phyloP scores from a whole-genome alignment of 2,329 filamentous ascomycete genomes.

The Aspergillus luchuensis region DNA sequence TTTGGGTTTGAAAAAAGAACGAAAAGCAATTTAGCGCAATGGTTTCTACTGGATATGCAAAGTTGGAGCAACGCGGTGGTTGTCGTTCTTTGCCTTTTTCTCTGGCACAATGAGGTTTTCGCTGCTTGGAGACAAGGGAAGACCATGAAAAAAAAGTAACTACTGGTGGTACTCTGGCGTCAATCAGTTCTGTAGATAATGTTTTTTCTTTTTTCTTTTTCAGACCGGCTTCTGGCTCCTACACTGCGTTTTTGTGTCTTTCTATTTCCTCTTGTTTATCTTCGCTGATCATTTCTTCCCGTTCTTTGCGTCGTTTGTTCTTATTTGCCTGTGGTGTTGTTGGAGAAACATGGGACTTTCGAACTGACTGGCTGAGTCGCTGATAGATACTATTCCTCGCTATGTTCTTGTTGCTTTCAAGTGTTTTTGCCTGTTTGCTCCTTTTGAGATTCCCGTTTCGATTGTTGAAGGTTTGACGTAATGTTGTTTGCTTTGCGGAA shows the following conservation, averaged over 20 bases:
- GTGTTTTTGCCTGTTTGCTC: slow-evolving; percentile 7
- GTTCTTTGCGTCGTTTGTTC: slow-evolving; percentile 11
- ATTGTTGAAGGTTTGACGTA: not conserved
- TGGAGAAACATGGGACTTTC: slow-evolving; percentile 18
- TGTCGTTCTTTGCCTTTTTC: not conserved
- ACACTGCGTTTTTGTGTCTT: slow-evolving; percentile 13
- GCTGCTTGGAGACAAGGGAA: not conserved
- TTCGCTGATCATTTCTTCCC: not conserved
- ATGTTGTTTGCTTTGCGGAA: slow-evolving; percentile 7
- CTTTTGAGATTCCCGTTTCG: not conserved
- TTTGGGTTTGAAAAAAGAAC: not conserved
- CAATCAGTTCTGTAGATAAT: slow-evolving; percentile 19
- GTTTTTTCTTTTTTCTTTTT: not conserved
- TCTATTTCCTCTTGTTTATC: not conserved
- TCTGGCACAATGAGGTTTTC: not conserved
- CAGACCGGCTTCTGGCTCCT: slow-evolving; percentile 15
- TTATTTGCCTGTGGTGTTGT: slow-evolving; percentile 19
- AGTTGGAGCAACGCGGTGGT: not conserved
- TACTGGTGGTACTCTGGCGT: slow-evolving; percentile 14
- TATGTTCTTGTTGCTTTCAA: slow-evolving; percentile 6
- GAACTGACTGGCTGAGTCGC: slow-evolving; percentile 13
- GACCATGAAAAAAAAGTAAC: slow-evolving; percentile 1
- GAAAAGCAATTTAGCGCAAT: not conserved
- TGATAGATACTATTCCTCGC: slow-evolving; percentile 29
- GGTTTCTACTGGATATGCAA: slow-evolving; percentile 1